Base-by-base conservation (phyloP, 2,329 filamentous ascomycete species). In the Pseudopithomyces chartarum region DNA sequence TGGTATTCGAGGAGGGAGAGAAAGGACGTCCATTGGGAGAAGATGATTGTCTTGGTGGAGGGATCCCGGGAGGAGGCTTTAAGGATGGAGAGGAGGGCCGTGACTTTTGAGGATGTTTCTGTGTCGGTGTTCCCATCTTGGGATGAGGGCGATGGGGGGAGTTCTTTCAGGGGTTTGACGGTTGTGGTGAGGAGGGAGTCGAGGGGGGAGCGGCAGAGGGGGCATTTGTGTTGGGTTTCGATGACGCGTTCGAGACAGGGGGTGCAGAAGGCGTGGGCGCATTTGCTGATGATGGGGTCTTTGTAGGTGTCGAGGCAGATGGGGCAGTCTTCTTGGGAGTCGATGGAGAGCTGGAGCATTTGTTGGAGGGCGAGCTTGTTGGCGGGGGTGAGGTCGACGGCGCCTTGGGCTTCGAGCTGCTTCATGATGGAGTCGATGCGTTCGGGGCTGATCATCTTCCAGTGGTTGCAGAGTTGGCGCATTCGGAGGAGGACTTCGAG, bases 381-480 rank as follows among this genome's bases (percentile, higher is more conserved):
- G 72, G 92, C 88, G 0, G 85, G 82, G 2, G 86, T 94, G 22
- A 96, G 80, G 0, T 84, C 81, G 0, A 96, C 87, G 1, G 88
- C 80, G 46, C 86, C 84, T 62, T 90, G 81, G 15, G 85, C 82
- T 42, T 91, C 88, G 2, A 96, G 81, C 1, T 90, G 79, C 19
- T 84, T 80, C 69, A 94, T 81, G 20, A 96, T 82, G n/a, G 87
- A 85, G 10, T 85, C 83, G n/a, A 96, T 82, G 12, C 90, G 87
- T 32, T 73, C 70, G 60, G 89, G 82, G 48, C 87, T 89, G 68
- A 90, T 91, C 11, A 97, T 83, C 8, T 89, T 88, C 91, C 91
- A 96, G 72, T 96, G 92, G 62, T 94, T 92, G 76, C 92, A 97
- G 72, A 90, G 85, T 76, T 97, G 92, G 17, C 93, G 86, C 63